Evolutionary conservation across 129 eudicot species (phyloP).

Genomic region (Cynara cardunculus): DNA sequence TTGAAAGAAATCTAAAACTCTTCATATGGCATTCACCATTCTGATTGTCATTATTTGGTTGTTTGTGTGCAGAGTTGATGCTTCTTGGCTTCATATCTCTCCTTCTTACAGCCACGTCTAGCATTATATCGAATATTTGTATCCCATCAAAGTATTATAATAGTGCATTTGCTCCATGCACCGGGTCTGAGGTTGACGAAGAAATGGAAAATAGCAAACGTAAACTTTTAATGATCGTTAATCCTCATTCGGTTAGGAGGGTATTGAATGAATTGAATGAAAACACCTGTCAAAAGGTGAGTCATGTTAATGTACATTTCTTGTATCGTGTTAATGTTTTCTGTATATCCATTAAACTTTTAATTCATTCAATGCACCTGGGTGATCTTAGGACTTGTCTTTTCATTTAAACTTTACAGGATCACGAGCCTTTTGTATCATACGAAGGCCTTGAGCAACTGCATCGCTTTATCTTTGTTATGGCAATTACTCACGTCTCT

Average conservation of each 20-base stretch:
- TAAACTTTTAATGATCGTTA: constrained; percentile 46
- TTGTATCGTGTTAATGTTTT: background rate
- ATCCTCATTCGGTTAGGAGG: constrained; percentile 57
- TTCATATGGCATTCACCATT: background rate
- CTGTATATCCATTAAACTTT: background rate
- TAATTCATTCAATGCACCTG: background rate
- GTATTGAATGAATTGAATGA: constrained; percentile 48
- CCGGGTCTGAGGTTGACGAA: constrained; percentile 60
- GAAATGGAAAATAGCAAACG: constrained; percentile 47
- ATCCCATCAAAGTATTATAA: constrained; percentile 77
- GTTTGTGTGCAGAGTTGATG: constrained; percentile 81
- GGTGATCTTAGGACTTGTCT: background rate
- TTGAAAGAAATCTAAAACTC: background rate
- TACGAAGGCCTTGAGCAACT: constrained; percentile 99
- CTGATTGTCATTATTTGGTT: constrained; percentile 13
- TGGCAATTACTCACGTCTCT: constrained; percentile 94
- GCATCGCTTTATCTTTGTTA: constrained; percentile 92
- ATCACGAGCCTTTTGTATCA: constrained; percentile 92
- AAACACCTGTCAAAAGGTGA: constrained; percentile 77
- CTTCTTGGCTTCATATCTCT: constrained; percentile 98
- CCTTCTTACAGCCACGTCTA: constrained; percentile 91
- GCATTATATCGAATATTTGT: constrained; percentile 83
- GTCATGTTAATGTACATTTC: constrained; percentile 22
- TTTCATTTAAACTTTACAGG: constrained; percentile 34
- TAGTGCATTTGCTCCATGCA: constrained; percentile 85